Conservation (phyloP, 225 moss, liverwort and hornwort genomes). For the Sphagnum tenellum region DNA sequence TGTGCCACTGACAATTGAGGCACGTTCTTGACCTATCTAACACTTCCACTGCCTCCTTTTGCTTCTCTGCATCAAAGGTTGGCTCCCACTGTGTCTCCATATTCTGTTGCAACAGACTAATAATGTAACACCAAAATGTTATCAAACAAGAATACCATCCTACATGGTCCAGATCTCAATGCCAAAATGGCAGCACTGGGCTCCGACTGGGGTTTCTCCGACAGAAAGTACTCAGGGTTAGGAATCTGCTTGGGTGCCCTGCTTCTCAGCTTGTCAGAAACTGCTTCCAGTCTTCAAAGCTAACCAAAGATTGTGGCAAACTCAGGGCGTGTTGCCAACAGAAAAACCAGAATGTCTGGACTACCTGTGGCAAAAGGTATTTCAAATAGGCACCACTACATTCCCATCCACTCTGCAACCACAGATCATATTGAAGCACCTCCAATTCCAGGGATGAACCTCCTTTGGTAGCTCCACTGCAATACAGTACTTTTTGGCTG, state of each 20-base stretch:
- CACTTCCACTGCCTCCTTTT: constrained; percentile 30
- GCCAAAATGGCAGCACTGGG: constrained; percentile 44
- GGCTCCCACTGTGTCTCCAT: constrained; percentile 60
- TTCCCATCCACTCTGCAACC: no score
- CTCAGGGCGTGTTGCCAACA: no score
- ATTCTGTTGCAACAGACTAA: constrained; percentile 32
- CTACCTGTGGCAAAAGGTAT: no score
- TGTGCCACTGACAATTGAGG: constrained; percentile 18
- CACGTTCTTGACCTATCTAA: constrained; percentile 17
- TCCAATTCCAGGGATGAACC: no score
- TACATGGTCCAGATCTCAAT: constrained; percentile 75
- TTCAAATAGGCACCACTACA: no score
- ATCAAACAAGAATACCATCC: constrained; percentile 49
- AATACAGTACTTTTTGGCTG: no score
- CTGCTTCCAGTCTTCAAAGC: no score
- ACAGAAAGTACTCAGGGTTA: constrained; percentile 47
- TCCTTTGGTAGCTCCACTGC: no score
- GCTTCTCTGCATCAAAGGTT: constrained; percentile 34
- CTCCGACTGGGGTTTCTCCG: constrained; percentile 46
- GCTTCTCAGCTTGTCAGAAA: constrained; percentile 8
- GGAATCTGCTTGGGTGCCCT: constrained; percentile 48
- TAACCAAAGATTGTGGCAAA: no score
- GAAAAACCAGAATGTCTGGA: no score
- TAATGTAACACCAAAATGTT: constrained; percentile 53
- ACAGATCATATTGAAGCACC: no score